These are phyloP conservation scores for Pisolithus microcarpus DNA, from an alignment of 768 basidiomycete genomes.

Conservation along the genomic window DNA sequence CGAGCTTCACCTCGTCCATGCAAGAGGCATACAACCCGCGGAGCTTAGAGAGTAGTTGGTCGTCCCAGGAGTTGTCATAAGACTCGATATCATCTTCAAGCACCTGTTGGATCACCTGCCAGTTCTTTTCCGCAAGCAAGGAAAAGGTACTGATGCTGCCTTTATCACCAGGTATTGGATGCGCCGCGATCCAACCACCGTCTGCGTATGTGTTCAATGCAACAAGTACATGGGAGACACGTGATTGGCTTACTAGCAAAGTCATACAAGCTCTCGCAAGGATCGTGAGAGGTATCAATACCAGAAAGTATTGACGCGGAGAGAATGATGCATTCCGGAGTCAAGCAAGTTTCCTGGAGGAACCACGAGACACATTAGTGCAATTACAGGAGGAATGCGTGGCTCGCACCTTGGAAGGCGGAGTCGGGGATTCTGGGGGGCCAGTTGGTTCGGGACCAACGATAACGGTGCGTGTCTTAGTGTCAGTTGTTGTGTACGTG, in stretches of 20 bases:
- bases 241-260: constrained; percentile 68
- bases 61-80: constrained; percentile 41
- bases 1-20: constrained; percentile 68
- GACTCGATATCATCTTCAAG: constrained; percentile 42
- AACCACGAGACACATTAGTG: constrained; percentile 2
- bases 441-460: constrained; percentile 32
- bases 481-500: constrained; percentile 33
- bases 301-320: constrained; percentile 77
- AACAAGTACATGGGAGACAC: not conserved
- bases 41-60: constrained; percentile 54
- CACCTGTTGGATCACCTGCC: constrained; percentile 67
- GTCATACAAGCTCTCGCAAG: constrained; percentile 92
- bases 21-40: constrained; percentile 75
- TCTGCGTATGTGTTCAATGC: constrained; percentile 35
- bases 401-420: constrained; percentile 44
- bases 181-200: constrained; percentile 78
- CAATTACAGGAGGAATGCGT: not conserved
- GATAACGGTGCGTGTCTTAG: constrained; percentile 35
- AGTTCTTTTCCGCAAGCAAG: constrained; percentile 65
- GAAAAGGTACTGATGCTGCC: constrained; percentile 67
- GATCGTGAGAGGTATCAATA: constrained; percentile 77
- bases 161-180: constrained; percentile 86
- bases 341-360: constrained; percentile 59
- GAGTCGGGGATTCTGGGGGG: constrained; percentile 51
- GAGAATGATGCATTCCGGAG: constrained; percentile 72